These are phyloP conservation scores for Fusarium brachygibbosum DNA, from an alignment of 2,329 filamentous ascomycete species.

Conservation along the genomic window DNA sequence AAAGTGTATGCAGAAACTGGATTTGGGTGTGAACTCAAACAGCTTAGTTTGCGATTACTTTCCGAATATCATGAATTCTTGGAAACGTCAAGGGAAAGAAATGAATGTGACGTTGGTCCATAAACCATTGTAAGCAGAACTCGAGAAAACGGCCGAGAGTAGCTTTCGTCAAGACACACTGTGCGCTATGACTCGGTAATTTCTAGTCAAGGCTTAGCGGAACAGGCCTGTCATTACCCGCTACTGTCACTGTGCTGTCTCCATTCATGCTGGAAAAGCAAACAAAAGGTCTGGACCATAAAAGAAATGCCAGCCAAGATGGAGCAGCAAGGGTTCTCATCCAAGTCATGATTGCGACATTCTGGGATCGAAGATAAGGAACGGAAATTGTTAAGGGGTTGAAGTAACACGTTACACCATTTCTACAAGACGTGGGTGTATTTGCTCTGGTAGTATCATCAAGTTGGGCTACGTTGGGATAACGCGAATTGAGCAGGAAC, in stretches of 20 bases:
- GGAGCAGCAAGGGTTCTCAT: neutral
- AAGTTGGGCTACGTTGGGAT: neutral
- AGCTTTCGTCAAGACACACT: neutral
- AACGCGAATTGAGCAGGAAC: neutral
- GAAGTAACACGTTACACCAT: neutral
- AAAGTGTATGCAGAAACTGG: conserved; percentile 16
- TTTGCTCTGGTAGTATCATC: neutral
- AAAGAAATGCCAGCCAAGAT: neutral
- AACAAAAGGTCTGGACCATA: neutral
- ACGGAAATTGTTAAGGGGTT: neutral
- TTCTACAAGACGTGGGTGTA: neutral
- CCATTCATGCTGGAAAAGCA: neutral
- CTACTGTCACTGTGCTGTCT: neutral
- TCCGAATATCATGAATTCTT: neutral
- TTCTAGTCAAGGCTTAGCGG: neutral
- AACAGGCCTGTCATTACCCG: neutral
- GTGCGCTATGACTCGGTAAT: conserved; percentile 1
- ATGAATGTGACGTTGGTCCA: neutral
- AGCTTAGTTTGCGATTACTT: conserved; percentile 28
- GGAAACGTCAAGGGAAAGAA: neutral
- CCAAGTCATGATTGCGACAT: neutral
- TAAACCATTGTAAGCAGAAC: neutral
- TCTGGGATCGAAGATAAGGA: neutral
- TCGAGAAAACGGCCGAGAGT: too few relatives aligned
- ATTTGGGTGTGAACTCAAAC: neutral